These are phyloP conservation scores for Calonectria ilicicola DNA, from an alignment of 2,329 filamentous ascomycete genomes.

Conservation along the genomic window DNA sequence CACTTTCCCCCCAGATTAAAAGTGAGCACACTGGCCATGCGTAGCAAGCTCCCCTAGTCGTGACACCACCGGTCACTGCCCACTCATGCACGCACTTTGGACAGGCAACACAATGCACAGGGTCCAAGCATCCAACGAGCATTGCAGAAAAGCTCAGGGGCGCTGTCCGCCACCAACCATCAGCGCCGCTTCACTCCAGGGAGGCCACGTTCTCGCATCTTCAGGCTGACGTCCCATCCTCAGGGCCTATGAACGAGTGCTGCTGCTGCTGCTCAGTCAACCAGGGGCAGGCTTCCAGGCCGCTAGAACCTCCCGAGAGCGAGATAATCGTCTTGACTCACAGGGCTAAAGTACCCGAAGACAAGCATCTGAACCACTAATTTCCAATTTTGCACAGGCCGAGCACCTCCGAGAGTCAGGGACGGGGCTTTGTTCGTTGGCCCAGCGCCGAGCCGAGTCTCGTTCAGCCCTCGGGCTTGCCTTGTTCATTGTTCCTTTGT, in stretches of 20 bases:
- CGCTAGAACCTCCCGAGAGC: neutral
- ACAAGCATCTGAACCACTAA: slow-evolving; percentile 11
- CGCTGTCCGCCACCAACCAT: neutral
- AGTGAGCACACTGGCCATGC: slow-evolving; percentile 13
- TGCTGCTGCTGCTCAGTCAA: neutral
- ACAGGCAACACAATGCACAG: slow-evolving; percentile 17
- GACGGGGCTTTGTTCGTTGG: slow-evolving; percentile 16
- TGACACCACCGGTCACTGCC: slow-evolving; percentile 19
- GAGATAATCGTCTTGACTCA: neutral
- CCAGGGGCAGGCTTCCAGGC: neutral
- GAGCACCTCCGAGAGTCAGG: slow-evolving; percentile 7
- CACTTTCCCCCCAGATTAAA: slow-evolving; percentile 22
- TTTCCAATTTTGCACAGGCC: neutral
- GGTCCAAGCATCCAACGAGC: slow-evolving; percentile 1
- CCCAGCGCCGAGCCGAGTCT: slow-evolving; percentile 20
- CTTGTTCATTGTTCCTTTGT: neutral
- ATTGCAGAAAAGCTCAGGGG: neutral
- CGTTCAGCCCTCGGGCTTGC: neutral
- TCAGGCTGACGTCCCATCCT: neutral
- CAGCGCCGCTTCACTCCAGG: neutral
- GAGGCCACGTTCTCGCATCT: neutral
- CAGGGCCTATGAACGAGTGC: neutral
- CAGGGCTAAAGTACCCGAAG: slow-evolving; percentile 10
- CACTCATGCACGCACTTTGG: slow-evolving; percentile 46
- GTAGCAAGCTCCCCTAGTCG: neutral